Evolutionary conservation across 768 basidiomycete genomes (phyloP).

Genomic region (Baorangia bicolor): DNA sequence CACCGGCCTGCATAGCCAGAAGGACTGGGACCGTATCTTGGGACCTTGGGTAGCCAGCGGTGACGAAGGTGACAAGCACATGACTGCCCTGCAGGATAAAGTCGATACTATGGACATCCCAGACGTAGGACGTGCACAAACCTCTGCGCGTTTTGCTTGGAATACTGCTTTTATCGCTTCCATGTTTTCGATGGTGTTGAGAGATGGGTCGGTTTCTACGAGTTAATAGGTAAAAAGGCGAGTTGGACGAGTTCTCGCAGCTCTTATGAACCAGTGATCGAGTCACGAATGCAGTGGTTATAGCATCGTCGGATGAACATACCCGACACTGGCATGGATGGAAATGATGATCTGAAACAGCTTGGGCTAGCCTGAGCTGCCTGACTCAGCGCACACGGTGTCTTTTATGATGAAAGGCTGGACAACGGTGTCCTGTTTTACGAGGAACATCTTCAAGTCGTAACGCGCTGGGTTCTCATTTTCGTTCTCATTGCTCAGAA

Average conservation of each 20-base stretch:
- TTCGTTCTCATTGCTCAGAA: too few species aligned
- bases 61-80: neutral
- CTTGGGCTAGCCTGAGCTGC: too few species aligned
- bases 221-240: neutral
- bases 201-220: neutral
- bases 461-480: too few species aligned
- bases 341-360: neutral
- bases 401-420: too few species aligned
- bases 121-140: neutral
- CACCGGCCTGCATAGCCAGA: neutral
- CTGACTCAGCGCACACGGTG: too few species aligned
- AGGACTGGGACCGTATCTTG: neutral
- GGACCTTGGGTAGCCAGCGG: neutral
- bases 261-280: neutral
- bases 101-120: neutral
- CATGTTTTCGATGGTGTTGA: neutral
- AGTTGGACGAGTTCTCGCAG: neutral
- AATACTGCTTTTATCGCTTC: neutral
- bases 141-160: neutral
- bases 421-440: too few species aligned
- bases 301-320: too few species aligned
- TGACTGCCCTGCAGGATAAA: neutral
- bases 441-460: too few species aligned
- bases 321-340: neutral
- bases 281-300: neutral